A percentile compares a stretch with the other conserved stretches of the same genome.
Evolutionary conservation across 1,139 yeast genomes (phyloP).

Genomic region (Kodamaea sp.): DNA sequence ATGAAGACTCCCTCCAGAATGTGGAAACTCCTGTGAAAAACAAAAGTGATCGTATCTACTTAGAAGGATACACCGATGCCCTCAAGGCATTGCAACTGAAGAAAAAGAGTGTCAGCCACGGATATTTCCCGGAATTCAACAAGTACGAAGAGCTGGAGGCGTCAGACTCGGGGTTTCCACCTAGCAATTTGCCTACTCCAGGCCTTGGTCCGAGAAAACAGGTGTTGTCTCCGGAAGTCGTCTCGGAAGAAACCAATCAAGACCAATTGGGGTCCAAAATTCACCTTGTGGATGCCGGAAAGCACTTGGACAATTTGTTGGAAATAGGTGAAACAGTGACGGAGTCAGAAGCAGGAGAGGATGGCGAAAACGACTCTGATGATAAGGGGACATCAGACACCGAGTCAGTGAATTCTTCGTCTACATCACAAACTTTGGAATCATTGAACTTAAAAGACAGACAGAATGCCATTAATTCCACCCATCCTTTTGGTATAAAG

Average conservation of each 20-base stretch:
- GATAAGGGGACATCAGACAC: slow-evolving; percentile 28
- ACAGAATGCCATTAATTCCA: slow-evolving; percentile 92
- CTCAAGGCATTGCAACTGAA: slow-evolving; percentile 43
- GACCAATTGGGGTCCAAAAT: neutral
- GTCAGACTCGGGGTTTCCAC: neutral
- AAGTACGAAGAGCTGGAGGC: slow-evolving; percentile 1
- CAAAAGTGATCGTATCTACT: slow-evolving; percentile 54
- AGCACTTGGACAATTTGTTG: neutral
- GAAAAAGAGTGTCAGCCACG: slow-evolving; percentile 4
- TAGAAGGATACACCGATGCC: slow-evolving; percentile 76
- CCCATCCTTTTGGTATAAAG: slow-evolving; percentile 97
- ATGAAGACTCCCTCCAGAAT: slow-evolving; percentile 41
- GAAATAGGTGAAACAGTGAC: slow-evolving; percentile 1
- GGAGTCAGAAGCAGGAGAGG: slow-evolving; percentile 16
- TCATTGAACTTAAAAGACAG: slow-evolving; percentile 89
- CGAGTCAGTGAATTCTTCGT: slow-evolving; percentile 32
- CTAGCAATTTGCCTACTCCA: too few relatives aligned
- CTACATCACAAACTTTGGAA: slow-evolving; percentile 63
- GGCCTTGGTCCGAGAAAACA: neutral
- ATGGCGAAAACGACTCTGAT: slow-evolving; percentile 27
- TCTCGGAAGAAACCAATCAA: neutral
- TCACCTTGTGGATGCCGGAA: neutral
- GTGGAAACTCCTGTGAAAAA: slow-evolving; percentile 30
- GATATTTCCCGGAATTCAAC: slow-evolving; percentile 14
- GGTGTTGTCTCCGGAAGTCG: neutral